These are phyloP conservation scores for Parietichytrium sp. DNA, from an alignment of 108 stramenopile genomes.

Conservation along the genomic window DNA sequence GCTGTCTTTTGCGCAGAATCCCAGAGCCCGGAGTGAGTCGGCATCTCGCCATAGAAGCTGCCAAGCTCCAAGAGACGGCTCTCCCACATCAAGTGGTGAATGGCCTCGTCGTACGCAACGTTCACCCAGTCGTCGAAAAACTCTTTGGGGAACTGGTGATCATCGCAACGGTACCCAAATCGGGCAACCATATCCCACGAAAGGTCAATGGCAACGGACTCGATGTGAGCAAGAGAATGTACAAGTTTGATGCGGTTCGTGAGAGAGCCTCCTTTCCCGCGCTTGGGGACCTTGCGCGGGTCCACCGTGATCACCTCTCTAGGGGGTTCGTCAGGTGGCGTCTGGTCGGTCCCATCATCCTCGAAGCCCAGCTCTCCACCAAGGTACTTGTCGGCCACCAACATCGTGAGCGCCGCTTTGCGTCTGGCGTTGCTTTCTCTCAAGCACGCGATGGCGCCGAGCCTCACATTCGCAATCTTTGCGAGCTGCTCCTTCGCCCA, in stretches of 20 bases:
- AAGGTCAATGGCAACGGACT: constrained; percentile 53
- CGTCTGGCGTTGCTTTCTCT: background rate
- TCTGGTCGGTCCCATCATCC: background rate
- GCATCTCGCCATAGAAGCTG: constrained; percentile 38
- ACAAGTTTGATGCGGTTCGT: constrained; percentile 26
- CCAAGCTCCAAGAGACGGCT: constrained; percentile 23
- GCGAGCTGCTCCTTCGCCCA: background rate
- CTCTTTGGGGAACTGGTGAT: background rate
- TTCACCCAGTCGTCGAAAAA: constrained; percentile 46
- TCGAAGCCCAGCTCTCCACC: background rate
- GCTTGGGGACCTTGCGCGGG: background rate
- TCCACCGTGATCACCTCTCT: constrained; percentile 5
- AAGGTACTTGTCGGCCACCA: background rate
- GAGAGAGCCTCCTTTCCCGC: background rate
- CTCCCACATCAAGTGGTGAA: constrained; percentile 45
- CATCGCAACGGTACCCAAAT: background rate
- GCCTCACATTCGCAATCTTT: background rate
- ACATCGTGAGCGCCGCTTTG: constrained; percentile 3
- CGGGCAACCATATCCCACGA: constrained; percentile 52
- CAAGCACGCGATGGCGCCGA: background rate
- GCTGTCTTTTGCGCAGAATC: constrained; percentile 41
- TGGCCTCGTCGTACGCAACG: constrained; percentile 43
- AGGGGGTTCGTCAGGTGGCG: background rate
- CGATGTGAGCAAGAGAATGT: constrained; percentile 53
- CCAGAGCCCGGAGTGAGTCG: constrained; percentile 45